These are phyloP conservation scores for Chlorophyllum brunneum DNA, from an alignment of 768 basidiomycete species.

Conservation along the genomic window DNA sequence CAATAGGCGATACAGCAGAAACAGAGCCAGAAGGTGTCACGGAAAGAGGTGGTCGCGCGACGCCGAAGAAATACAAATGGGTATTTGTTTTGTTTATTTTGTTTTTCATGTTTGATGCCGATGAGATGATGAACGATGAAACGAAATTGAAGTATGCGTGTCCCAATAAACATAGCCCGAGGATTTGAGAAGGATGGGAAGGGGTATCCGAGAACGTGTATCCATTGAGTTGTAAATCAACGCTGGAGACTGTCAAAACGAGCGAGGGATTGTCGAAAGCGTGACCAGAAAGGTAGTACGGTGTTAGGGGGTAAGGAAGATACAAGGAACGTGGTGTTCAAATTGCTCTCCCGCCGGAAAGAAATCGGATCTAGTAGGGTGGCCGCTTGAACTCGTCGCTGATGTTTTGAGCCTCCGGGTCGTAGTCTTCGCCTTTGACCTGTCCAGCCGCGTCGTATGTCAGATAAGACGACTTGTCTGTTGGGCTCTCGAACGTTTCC, in stretches of 20 bases:
- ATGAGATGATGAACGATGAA: not conserved
- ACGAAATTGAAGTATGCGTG: slow-evolving; percentile 1
- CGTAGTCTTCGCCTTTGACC: slow-evolving; percentile 40
- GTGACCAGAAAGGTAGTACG: too few relatives aligned
- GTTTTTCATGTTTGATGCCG: not conserved
- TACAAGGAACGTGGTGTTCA: slow-evolving; percentile 5
- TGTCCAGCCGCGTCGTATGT: slow-evolving; percentile 60
- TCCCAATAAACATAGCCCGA: slow-evolving; percentile 13
- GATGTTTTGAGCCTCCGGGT: slow-evolving; percentile 57
- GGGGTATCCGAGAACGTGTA: slow-evolving; percentile 7
- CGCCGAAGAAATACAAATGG: not conserved
- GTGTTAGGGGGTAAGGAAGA: not conserved
- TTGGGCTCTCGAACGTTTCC: slow-evolving; percentile 55
- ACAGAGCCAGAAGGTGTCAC: not conserved
- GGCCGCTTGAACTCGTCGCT: slow-evolving; percentile 64
- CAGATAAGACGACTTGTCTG: slow-evolving; percentile 34
- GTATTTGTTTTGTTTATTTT: not conserved
- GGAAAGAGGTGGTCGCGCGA: not conserved
- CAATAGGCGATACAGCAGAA: not conserved
- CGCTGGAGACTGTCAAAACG: slow-evolving; percentile 2
- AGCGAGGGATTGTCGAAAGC: slow-evolving; percentile 3
- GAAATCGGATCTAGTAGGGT: slow-evolving; percentile 28
- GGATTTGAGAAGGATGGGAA: slow-evolving; percentile 6
- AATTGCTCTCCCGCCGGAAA: not conserved
- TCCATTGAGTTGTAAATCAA: not conserved